phyloP scores from a whole-genome alignment of 2,329 filamentous ascomycete species.

The Tolypocladium endophyticum region DNA sequence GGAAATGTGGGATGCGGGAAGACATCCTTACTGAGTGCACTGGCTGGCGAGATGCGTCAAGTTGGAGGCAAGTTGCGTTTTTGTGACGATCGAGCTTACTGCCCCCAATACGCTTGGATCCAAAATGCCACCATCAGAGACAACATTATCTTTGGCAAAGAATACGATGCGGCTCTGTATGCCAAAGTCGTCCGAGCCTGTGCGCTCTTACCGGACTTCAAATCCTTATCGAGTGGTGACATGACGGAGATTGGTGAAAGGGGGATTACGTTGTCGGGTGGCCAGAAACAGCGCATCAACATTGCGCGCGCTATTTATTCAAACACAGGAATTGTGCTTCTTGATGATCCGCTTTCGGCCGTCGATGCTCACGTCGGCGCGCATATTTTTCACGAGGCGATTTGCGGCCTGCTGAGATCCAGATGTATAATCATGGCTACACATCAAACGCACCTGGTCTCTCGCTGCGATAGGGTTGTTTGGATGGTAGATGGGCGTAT shows the following conservation, averaged over 20 bases:
- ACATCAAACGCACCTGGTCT: constrained; percentile 88
- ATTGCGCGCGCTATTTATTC: constrained; percentile 79
- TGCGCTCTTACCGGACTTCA: constrained; percentile 72
- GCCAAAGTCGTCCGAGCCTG: constrained; percentile 75
- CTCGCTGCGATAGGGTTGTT: constrained; percentile 80
- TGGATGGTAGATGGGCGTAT: constrained; percentile 85
- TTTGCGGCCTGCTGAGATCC: constrained; percentile 75
- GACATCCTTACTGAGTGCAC: constrained; percentile 73
- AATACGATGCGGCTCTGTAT: constrained; percentile 68
- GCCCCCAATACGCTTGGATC: constrained; percentile 96
- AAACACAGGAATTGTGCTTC: constrained; percentile 56
- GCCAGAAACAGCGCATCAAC: constrained; percentile 90
- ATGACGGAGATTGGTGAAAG: constrained; percentile 88
- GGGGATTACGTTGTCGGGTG: constrained; percentile 92
- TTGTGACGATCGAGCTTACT: constrained; percentile 76
- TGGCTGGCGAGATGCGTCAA: constrained; percentile 90
- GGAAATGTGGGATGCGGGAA: constrained; percentile 82
- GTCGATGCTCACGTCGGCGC: constrained; percentile 61
- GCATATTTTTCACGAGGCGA: constrained; percentile 87
- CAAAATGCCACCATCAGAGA: constrained; percentile 81
- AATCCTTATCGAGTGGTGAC: constrained; percentile 87
- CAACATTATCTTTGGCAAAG: constrained; percentile 85
- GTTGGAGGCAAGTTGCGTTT: constrained; percentile 63
- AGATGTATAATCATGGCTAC: constrained; percentile 90
- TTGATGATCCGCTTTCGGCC: constrained; percentile 59